phyloP scores from a whole-genome alignment of 139 green algal genomes.

The Tetraselmis chui region DNA sequence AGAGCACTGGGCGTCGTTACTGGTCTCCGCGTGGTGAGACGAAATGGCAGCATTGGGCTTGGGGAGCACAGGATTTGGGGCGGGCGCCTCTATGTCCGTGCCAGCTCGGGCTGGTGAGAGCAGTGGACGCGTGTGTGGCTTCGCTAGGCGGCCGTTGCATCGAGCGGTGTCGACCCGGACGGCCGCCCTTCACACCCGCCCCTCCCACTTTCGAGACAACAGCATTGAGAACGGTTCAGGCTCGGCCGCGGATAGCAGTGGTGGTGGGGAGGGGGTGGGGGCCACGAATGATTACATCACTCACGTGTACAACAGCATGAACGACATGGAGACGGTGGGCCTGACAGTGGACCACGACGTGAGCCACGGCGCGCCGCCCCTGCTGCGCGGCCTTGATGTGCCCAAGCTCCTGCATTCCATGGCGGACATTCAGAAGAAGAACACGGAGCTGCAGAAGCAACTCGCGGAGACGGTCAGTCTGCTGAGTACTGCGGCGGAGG shows the following conservation, averaged over 20 bases:
- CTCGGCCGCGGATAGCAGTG: background rate
- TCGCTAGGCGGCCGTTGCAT: too few relatives aligned
- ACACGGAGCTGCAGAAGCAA: background rate
- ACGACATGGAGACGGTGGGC: background rate
- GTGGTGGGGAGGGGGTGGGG: background rate
- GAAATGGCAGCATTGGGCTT: too few relatives aligned
- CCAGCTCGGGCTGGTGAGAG: too few relatives aligned
- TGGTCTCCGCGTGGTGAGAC: too few relatives aligned
- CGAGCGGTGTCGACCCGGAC: too few relatives aligned
- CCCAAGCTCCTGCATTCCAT: background rate
- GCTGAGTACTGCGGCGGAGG: background rate
- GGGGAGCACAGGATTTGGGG: too few relatives aligned
- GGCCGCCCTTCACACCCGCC: too few relatives aligned
- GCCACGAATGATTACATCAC: background rate
- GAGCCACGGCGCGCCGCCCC: too few relatives aligned
- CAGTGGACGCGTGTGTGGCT: too few relatives aligned
- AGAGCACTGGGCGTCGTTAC: too few relatives aligned
- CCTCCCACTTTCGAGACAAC: background rate
- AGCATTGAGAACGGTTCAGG: background rate
- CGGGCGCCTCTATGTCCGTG: too few relatives aligned
- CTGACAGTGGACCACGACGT: background rate
- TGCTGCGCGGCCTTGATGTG: background rate
- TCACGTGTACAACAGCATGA: background rate
- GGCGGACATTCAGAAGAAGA: background rate
- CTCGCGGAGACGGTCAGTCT: background rate